These are phyloP conservation scores for Pseudotsuga menziesii DNA, from an alignment of 75 land plant species.

Conservation along the genomic window DNA sequence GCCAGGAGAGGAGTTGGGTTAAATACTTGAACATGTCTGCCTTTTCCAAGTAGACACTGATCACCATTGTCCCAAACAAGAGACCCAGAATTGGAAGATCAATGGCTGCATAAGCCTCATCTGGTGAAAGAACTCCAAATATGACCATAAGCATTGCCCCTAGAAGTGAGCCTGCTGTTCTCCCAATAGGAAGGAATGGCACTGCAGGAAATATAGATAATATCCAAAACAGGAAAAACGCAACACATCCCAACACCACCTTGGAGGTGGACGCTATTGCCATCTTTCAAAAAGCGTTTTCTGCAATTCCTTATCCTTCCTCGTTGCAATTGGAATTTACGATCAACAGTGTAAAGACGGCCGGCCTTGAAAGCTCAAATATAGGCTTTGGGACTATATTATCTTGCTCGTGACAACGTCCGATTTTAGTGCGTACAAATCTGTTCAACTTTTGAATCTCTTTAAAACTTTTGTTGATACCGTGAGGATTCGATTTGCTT, in stretches of 20 bases:
- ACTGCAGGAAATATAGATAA: conserved; percentile 58
- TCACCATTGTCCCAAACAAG: conserved; percentile 82
- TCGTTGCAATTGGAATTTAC: too few species aligned
- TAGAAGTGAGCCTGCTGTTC: conserved; percentile 70
- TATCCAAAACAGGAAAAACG: conserved; percentile 54
- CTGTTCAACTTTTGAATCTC: too few species aligned
- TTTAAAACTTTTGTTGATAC: too few species aligned
- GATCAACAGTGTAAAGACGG: too few species aligned
- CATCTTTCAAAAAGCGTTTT: conserved; percentile 13
- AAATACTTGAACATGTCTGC: conserved; percentile 60
- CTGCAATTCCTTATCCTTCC: too few species aligned
- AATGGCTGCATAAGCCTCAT: conserved; percentile 49
- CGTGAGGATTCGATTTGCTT: too few species aligned
- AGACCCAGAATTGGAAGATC: conserved; percentile 77
- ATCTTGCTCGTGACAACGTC: too few species aligned
- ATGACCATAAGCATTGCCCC: conserved; percentile 65
- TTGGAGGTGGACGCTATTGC: conserved; percentile 44
- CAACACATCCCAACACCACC: conserved; percentile 49
- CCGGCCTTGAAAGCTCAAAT: too few species aligned
- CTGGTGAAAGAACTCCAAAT: conserved; percentile 44
- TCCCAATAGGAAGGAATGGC: conserved; percentile 56
- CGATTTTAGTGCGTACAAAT: too few species aligned
- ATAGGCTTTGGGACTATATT: too few species aligned
- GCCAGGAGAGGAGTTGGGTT: conserved; percentile 45
- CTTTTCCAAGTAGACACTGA: conserved; percentile 55